Percentiles rank a stretch among this genome's conserved stretches.
Evolutionary conservation across 2,329 filamentous ascomycete species (phyloP).

Genomic region (Diplocarpon rosae): DNA sequence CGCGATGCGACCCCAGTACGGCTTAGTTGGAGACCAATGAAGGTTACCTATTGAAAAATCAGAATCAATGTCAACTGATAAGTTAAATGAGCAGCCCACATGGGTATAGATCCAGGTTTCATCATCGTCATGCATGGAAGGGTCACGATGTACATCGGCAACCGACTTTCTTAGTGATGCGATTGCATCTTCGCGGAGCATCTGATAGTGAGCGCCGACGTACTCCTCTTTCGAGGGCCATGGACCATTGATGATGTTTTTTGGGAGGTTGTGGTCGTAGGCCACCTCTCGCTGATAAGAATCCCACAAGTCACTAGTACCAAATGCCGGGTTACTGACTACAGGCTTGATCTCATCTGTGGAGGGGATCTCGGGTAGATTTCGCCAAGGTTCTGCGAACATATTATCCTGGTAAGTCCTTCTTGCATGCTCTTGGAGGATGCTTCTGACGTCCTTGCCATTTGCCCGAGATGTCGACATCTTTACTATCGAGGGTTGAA

Average conservation of each 20-base stretch:
- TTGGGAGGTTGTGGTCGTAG: conserved; percentile 27
- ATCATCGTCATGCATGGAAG: conserved; percentile 45
- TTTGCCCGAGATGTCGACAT: not conserved
- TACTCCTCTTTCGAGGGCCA: conserved; percentile 56
- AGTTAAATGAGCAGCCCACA: conserved; percentile 31
- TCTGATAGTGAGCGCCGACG: conserved; percentile 60
- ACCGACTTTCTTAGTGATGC: conserved; percentile 60
- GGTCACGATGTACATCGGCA: conserved; percentile 38
- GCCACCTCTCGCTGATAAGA: conserved; percentile 17
- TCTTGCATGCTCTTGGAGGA: conserved; percentile 7
- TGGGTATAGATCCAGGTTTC: conserved; percentile 58
- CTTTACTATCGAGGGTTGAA: not conserved
- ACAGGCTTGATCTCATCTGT: conserved; percentile 37
- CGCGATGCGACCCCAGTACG: conserved; percentile 52
- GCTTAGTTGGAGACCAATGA: conserved; percentile 54
- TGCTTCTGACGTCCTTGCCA: not conserved
- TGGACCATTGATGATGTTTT: conserved; percentile 43
- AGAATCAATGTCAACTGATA: not conserved
- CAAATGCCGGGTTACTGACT: not conserved
- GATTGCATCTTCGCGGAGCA: conserved; percentile 65
- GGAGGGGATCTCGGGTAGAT: conserved; percentile 43
- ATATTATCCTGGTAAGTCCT: conserved; percentile 4
- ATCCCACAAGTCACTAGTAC: conserved; percentile 12
- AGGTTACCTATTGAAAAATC: conserved; percentile 42
- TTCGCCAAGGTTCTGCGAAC: conserved; percentile 26